These are phyloP conservation scores for Pleurotus sapidus DNA, from an alignment of 768 basidiomycete species.

Conservation along the genomic window DNA sequence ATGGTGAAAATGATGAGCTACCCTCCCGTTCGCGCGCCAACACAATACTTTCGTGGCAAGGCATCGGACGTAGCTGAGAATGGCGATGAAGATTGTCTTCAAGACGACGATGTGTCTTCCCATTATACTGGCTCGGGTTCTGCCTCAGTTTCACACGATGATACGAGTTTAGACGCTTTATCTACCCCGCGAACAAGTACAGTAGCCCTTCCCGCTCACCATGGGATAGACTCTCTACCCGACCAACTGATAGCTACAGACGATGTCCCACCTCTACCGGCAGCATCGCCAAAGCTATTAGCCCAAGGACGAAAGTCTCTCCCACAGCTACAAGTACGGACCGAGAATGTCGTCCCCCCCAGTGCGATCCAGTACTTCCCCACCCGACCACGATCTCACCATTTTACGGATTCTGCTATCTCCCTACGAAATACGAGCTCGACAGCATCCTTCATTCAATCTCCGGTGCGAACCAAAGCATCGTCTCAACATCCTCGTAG, in stretches of 20 bases:
- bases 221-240: background rate
- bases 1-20: slow-evolving; percentile 21
- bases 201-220: background rate
- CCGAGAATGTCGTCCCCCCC: background rate
- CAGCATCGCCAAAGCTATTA: background rate
- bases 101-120: slow-evolving; percentile 11
- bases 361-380: background rate
- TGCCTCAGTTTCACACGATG: background rate
- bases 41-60: slow-evolving; percentile 6
- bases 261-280: background rate
- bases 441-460: background rate
- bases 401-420: slow-evolving; percentile 1
- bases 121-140: slow-evolving; percentile 4
- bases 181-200: slow-evolving; percentile 2
- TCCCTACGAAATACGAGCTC: background rate
- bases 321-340: slow-evolving; percentile 1
- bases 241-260: background rate
- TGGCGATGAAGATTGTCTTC: slow-evolving; percentile 4
- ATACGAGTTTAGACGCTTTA: background rate
- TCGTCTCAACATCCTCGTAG: background rate
- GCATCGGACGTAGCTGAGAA: background rate
- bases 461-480: background rate
- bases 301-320: background rate
- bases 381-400: background rate
- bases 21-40: slow-evolving; percentile 17